Evolutionary conservation across 139 green algal genomes (phyloP), one percentile per base, ranked within the genome.

Genomic region (Nannochloris sp.): DNA sequence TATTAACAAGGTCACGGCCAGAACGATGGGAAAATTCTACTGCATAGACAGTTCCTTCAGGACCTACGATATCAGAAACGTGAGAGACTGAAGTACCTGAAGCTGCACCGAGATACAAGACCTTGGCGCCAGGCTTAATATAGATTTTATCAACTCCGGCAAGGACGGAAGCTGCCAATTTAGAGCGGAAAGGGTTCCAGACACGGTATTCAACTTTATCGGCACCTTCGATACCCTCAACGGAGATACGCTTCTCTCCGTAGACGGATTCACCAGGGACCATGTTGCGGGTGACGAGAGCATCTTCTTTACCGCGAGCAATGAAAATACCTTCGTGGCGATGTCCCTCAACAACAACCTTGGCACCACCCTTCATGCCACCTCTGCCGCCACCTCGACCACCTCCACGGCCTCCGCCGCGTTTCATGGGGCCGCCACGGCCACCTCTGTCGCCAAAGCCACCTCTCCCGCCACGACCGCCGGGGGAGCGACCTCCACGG

Each of bases 101-200:
- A 3, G 93, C 93, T 15, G 83, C 93, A 34, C 95, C 95, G 25
- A 99, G 78, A 81, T 99, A 99, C 36, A 99, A 82, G 56, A 98
- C 83, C 79, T 95, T 95, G 60, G 77, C 82, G 33, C 89, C 87
- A 3, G 92, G 94, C 75, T 95, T 93, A 64, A 99, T 91, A 76
- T 97, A 86, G 64, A 99, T 97, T 82, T 98, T 96, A 85, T 99
- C 95, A 12, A 99, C 81, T 56, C 95, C 95, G 35, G 94, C 95
- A 31, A 99, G 80, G 35, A 99, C 90, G 9, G 91, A 88, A 15
- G 95, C 95, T 12, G 94, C 95, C 55, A 99, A 81, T 88, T 99
- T 99, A 42, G 87, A 96, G 33, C 95, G 79, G 89, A 98, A 98
- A 33, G 95, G 95, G 83, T 99, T 99, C 95, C 95, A 99, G 34